Conservation (phyloP, 352 stramenopile species). For the Globisporangium spinosum region DNA sequence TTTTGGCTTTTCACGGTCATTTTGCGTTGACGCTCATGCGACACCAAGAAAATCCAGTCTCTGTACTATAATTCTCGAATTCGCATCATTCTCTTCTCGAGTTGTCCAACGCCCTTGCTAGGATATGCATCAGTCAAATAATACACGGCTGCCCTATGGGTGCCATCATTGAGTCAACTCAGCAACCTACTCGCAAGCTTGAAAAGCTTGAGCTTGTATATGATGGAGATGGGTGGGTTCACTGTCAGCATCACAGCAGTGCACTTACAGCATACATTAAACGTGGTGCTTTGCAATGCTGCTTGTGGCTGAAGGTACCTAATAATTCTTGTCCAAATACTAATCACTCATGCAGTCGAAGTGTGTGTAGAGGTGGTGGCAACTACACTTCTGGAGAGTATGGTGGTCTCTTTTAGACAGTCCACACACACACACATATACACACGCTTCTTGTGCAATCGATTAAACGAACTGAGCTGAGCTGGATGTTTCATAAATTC, state of each 20-base stretch:
- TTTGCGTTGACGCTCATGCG: constrained; percentile 7
- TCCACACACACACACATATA: too few relatives aligned
- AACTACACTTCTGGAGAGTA: too few relatives aligned
- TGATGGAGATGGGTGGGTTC: background rate
- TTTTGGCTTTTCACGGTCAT: background rate
- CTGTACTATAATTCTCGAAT: background rate
- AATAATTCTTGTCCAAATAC: background rate
- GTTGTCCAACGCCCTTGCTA: background rate
- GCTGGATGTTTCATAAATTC: background rate
- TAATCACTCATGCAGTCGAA: background rate
- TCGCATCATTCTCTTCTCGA: background rate
- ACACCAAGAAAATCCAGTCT: constrained; percentile 12
- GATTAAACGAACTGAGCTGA: background rate
- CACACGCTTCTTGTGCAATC: background rate
- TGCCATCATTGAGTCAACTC: background rate
- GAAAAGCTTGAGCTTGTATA: background rate
- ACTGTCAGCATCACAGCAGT: background rate
- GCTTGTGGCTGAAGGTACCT: background rate
- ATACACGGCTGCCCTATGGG: background rate
- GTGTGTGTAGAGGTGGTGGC: background rate
- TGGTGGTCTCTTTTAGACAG: too few relatives aligned
- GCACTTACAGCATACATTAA: background rate
- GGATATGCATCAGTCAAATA: background rate
- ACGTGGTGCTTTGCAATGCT: background rate
- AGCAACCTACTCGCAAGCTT: background rate